These are phyloP conservation scores for Leucoagaricus sp. DNA, from an alignment of 1,284 basidiomycete genomes.

Conservation along the genomic window DNA sequence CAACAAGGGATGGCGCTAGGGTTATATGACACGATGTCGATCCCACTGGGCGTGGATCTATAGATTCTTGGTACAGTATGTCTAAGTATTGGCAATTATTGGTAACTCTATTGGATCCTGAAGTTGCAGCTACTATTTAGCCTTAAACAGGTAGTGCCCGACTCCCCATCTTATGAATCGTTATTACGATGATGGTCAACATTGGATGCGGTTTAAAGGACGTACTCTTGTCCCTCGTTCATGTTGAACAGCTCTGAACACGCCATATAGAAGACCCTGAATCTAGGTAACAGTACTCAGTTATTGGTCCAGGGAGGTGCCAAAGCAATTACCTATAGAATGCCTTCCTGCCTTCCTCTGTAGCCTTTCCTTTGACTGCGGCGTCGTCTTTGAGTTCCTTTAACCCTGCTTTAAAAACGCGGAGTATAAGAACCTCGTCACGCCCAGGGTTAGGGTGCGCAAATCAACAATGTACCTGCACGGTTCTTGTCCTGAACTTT, in stretches of 20 bases:
- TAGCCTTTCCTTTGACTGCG: conserved; percentile 43
- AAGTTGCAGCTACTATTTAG: not conserved
- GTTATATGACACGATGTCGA: conserved; percentile 12
- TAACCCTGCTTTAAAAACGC: conserved; percentile 42
- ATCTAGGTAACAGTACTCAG: conserved; percentile 35
- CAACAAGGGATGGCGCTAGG: conserved; percentile 17
- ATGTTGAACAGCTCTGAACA: conserved; percentile 75
- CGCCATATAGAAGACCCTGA: conserved; percentile 76
- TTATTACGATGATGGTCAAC: not conserved
- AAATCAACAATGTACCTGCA: conserved; percentile 29
- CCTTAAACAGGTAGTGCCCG: conserved; percentile 41
- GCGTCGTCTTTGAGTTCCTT: conserved; percentile 53
- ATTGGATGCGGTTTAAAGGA: conserved; percentile 18
- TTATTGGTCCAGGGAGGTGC: not conserved
- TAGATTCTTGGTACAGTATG: not conserved
- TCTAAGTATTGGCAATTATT: not conserved
- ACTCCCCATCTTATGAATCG: conserved; percentile 37
- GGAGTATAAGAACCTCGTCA: not conserved
- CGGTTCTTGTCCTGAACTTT: conserved; percentile 57
- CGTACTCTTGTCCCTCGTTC: conserved; percentile 66
- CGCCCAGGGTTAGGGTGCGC: not conserved
- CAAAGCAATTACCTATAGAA: conserved; percentile 49
- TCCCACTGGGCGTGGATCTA: conserved; percentile 7
- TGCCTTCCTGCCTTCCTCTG: conserved; percentile 58
- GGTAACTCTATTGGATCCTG: not conserved